A percentile compares a stretch with the other conserved stretches of the same genome.
phyloP scores from a whole-genome alignment of 495 filamentous ascomycete genomes.

The Letharia lupina region DNA sequence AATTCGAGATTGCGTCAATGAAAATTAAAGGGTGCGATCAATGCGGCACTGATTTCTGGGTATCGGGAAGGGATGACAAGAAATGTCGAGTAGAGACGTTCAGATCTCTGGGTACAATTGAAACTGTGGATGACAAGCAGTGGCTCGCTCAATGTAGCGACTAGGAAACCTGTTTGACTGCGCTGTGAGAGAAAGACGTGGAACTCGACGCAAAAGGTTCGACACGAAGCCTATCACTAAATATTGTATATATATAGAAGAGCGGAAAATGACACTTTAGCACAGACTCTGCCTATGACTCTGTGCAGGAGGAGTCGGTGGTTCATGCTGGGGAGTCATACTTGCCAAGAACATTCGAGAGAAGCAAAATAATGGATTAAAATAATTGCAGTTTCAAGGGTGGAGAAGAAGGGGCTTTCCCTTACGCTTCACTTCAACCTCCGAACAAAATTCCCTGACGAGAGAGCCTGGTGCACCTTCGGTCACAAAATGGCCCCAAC shows the following conservation, averaged over 20 bases:
- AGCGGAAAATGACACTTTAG: not conserved
- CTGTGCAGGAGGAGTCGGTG: not conserved
- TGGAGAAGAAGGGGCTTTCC: not conserved
- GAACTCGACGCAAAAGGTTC: not conserved
- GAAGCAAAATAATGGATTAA: not conserved
- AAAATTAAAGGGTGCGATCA: not conserved
- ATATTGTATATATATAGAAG: not conserved
- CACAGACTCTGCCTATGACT: not conserved
- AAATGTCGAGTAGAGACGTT: conserved; percentile 4
- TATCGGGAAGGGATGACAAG: conserved; percentile 6
- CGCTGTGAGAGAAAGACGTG: not conserved
- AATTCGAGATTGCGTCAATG: conserved; percentile 4
- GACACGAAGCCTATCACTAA: not conserved
- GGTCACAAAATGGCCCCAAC: not conserved
- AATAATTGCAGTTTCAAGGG: not conserved
- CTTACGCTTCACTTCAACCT: not conserved
- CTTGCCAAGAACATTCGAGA: not conserved
- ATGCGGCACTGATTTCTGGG: not conserved
- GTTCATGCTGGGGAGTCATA: not conserved
- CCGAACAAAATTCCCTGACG: not conserved
- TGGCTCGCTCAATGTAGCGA: conserved; percentile 2
- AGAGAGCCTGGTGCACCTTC: not conserved
- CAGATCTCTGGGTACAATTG: not conserved
- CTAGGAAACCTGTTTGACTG: not conserved
- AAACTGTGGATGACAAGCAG: conserved; percentile 1